Evolutionary conservation across 2,329 filamentous ascomycete species (phyloP).

Genomic region (Cercospora janseana): DNA sequence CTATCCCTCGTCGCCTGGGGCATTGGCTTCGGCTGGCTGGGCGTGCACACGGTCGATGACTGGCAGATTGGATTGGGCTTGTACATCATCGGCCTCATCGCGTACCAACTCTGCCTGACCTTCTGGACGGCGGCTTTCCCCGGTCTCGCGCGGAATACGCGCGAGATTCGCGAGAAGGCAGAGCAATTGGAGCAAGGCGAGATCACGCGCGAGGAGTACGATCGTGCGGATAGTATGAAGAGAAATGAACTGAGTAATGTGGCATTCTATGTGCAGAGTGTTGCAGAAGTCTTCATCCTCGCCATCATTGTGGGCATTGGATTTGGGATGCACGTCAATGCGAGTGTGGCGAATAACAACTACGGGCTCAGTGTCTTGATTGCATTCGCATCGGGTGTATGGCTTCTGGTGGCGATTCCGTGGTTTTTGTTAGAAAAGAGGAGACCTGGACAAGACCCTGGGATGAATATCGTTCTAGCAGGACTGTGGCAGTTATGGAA

Average conservation of each 20-base stretch:
- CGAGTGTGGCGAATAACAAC: conserved; percentile 60
- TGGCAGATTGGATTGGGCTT: conserved; percentile 62
- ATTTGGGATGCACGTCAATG: conserved; percentile 61
- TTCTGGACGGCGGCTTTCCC: conserved; percentile 68
- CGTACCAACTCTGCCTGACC: conserved; percentile 65
- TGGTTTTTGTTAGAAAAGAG: conserved; percentile 67
- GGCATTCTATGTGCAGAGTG: conserved; percentile 62
- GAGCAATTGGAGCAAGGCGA: conserved; percentile 50
- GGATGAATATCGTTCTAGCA: conserved; percentile 55
- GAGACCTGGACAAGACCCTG: conserved; percentile 57
- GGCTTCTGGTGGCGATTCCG: conserved; percentile 62
- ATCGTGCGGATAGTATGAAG: conserved; percentile 61
- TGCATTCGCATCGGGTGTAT: conserved; percentile 63
- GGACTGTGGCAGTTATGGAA: conserved; percentile 62
- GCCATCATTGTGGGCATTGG: conserved; percentile 65
- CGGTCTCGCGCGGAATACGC: conserved; percentile 55
- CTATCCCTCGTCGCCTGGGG: conserved; percentile 61
- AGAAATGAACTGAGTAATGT: conserved; percentile 63
- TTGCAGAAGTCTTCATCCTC: conserved; percentile 61
- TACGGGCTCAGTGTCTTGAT: conserved; percentile 65
- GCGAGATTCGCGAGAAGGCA: conserved; percentile 51
- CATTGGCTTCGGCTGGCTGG: conserved; percentile 66
- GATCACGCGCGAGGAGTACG: conserved; percentile 60
- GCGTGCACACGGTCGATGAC: conserved; percentile 58
- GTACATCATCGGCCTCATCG: conserved; percentile 66